phyloP scores from a whole-genome alignment of 495 filamentous ascomycete genomes.

The Delitschia confertaspora region DNA sequence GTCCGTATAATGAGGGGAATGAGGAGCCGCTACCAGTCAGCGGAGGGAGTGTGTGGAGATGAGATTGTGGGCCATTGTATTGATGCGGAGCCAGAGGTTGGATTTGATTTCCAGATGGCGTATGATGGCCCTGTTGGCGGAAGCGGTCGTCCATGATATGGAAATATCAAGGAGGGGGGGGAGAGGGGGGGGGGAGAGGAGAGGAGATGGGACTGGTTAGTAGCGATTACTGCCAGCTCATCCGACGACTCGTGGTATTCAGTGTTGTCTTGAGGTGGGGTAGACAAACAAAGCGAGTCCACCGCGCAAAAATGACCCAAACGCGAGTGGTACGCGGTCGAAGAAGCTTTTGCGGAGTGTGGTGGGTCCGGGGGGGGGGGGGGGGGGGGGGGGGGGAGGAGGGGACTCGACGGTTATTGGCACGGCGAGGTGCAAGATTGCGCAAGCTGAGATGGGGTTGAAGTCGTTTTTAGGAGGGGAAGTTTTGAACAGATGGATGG shows the following conservation, averaged over 20 bases:
- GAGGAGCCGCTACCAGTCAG: slow-evolving; percentile 14
- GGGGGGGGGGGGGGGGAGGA: background rate
- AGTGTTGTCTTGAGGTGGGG: slow-evolving; percentile 7
- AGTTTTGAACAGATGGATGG: background rate
- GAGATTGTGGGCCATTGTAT: slow-evolving; percentile 17
- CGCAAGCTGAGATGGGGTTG: background rate
- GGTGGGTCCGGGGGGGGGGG: slow-evolving; percentile 16
- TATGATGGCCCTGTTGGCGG: slow-evolving; percentile 21
- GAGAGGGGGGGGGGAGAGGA: no score
- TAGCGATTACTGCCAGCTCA: slow-evolving; percentile 7
- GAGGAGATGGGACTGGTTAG: slow-evolving; percentile 17
- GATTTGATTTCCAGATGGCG: slow-evolving; percentile 16
- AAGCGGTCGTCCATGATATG: slow-evolving; percentile 29
- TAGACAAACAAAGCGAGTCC: slow-evolving; percentile 4
- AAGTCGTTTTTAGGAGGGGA: background rate
- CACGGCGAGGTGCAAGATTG: background rate
- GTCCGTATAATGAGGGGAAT: slow-evolving; percentile 21
- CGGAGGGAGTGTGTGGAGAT: slow-evolving; percentile 25
- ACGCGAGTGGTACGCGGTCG: slow-evolving; percentile 9
- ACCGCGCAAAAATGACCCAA: slow-evolving; percentile 10
- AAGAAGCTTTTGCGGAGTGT: slow-evolving; percentile 16
- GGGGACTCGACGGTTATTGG: background rate
- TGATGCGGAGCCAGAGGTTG: slow-evolving; percentile 17
- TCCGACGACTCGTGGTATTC: slow-evolving; percentile 11
- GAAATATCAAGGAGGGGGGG: slow-evolving; percentile 8